Percentiles rank a stretch among this genome's conserved stretches.
phyloP scores from a whole-genome alignment of 805 yeast genomes.

The Nematodospora valgi region DNA sequence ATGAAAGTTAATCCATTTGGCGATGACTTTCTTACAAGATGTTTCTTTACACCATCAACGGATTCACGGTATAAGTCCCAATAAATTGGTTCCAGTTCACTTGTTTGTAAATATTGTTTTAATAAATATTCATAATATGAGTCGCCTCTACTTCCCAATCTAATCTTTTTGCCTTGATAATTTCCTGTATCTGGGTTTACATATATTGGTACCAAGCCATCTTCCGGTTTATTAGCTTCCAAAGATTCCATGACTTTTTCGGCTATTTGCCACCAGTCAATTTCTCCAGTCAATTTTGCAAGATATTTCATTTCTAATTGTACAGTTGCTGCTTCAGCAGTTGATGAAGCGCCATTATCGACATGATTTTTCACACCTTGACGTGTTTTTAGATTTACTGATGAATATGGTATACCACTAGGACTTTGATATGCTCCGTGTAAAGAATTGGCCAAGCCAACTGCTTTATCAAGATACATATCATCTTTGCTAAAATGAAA shows the following conservation, averaged over 20 bases:
- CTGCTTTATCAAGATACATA: constrained; percentile 72
- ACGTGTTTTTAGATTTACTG: constrained; percentile 67
- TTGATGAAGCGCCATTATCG: constrained; percentile 76
- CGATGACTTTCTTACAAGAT: constrained; percentile 55
- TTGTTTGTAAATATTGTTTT: constrained; percentile 81
- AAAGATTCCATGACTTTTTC: constrained; percentile 71
- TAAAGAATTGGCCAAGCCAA: constrained; percentile 70
- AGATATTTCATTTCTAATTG: constrained; percentile 86
- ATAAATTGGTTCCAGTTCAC: constrained; percentile 56
- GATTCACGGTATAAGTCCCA: constrained; percentile 74
- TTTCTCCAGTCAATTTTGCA: constrained; percentile 75
- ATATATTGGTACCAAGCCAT: constrained; percentile 81
- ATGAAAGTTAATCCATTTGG: constrained; percentile 66
- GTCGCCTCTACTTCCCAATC: constrained; percentile 90
- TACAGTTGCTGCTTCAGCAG: constrained; percentile 85
- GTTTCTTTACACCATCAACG: constrained; percentile 70
- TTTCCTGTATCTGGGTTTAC: constrained; percentile 72
- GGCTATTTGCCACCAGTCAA: constrained; percentile 70
- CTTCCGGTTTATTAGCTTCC: constrained; percentile 60
- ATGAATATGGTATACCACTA: constrained; percentile 74
- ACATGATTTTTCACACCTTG: constrained; percentile 58
- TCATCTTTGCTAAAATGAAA: constrained; percentile 67
- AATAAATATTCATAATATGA: constrained; percentile 87
- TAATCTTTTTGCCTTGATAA: constrained; percentile 60
- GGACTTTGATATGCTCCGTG: constrained; percentile 63